Evolutionary conservation across 352 stramenopile genomes (phyloP), one percentile per base, ranked within the genome.

Genomic region (Phytopythium cucurbitacearum): DNA sequence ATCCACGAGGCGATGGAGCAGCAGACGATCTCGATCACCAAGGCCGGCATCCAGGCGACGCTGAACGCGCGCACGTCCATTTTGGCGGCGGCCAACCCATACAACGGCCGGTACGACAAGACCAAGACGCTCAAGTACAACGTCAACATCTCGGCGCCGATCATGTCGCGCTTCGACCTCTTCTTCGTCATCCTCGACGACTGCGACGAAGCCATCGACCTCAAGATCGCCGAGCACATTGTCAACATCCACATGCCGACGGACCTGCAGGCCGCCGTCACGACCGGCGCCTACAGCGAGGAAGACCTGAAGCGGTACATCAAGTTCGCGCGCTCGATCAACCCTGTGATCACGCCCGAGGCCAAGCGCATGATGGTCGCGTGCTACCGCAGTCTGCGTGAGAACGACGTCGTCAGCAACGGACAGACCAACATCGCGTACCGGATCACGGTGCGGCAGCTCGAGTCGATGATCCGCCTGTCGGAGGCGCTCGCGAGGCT

Each of bases 1-100:
- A 99, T 99, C 64, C 98, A 99, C 80, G 95, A 98, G 64, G 97
- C 98, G 5, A 99, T 99, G 97, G 98, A 99, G 76, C 97, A 99
- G 69, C 97, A 99, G 74, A 99, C 97, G 11, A 97, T 99, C 37
- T 89, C 76, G 3, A 98, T 99, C 55, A 98, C 97, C 28, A 99
- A 99, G 68, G 98, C 97, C 5, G 97, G 97, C 12, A 99, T 99
- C 63, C 96, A 98, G 13, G 97, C 97, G 5, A 99, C 96, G 16
- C 73, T 99, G 12, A 99, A 99, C 74, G 97, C 97, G n/a, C 83
- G 97, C 4, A 97, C 97, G 35, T 99, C 96, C n/a, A 99, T 99
- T 50, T 73, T 99, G n/a, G 97, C 97, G 9, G 97, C 97, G 0
- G 97, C 97, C 3, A 99, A 99, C 76, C 97, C 97, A 5, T 91